These are phyloP conservation scores for Polysphondylium violaceum DNA, from an alignment of 78 protist species.

Conservation along the genomic window DNA sequence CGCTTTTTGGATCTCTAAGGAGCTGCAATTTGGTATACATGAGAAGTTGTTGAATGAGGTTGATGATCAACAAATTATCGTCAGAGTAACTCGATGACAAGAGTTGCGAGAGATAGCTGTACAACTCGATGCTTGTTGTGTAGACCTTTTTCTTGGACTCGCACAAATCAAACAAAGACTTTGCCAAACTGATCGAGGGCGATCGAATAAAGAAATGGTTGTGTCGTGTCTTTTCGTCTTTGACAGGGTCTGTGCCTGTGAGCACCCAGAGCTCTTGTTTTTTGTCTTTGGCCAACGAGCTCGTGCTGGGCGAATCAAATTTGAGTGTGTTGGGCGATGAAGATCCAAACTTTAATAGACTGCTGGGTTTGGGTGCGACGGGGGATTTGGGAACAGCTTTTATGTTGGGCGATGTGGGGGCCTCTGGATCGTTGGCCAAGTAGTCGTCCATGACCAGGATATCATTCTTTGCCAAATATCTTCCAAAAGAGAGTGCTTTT, in stretches of 20 bases:
- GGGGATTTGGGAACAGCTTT: not conserved
- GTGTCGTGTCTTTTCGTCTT: constrained; percentile 57
- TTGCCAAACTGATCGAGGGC: constrained; percentile 68
- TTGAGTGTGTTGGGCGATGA: constrained; percentile 36
- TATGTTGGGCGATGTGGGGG: too few species aligned
- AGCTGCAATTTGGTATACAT: constrained; percentile 69
- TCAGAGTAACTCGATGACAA: constrained; percentile 24
- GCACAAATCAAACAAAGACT: constrained; percentile 54
- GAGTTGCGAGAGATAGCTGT: constrained; percentile 42
- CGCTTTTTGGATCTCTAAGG: constrained; percentile 52
- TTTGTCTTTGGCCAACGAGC: not conserved
- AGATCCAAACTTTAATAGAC: too few species aligned
- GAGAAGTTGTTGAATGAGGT: constrained; percentile 66
- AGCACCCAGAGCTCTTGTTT: constrained; percentile 33
- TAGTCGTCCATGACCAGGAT: constrained; percentile 46
- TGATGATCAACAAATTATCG: constrained; percentile 63
- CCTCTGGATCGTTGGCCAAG: constrained; percentile 4
- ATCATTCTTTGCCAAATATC: constrained; percentile 62
- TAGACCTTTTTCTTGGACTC: constrained; percentile 53
- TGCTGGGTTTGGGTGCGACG: not conserved
- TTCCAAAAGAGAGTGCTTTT: constrained; percentile 67
- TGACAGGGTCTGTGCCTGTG: constrained; percentile 3
- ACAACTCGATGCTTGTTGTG: constrained; percentile 43
- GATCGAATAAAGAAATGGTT: constrained; percentile 69
- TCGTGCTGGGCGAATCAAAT: too few species aligned